A percentile compares a stretch with the other conserved stretches of the same genome.
These are phyloP conservation scores for Boletus reticuloceps DNA, from an alignment of 768 basidiomycete species.

Conservation along the genomic window DNA sequence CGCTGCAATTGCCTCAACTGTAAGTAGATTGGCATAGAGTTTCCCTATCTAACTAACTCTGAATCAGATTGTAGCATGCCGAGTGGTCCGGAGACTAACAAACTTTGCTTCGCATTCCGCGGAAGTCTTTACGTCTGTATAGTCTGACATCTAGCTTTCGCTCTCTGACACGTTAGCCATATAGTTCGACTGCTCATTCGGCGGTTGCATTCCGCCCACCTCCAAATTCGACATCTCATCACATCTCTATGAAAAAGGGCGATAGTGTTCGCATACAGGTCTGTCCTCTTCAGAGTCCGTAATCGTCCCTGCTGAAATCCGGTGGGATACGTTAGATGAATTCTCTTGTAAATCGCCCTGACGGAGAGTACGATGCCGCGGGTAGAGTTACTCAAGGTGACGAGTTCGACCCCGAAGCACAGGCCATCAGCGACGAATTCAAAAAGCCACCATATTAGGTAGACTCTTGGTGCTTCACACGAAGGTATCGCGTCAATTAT, in stretches of 20 bases:
- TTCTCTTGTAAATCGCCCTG: conserved; percentile 51
- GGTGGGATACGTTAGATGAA: conserved; percentile 55
- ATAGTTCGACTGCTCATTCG: conserved; percentile 44
- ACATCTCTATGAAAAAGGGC: conserved; percentile 35
- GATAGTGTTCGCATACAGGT: conserved; percentile 66
- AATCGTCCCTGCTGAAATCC: background rate
- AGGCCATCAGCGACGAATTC: conserved; percentile 58
- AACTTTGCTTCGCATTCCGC: conserved; percentile 51
- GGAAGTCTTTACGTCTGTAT: conserved; percentile 52
- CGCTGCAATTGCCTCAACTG: conserved; percentile 67
- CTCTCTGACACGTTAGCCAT: conserved; percentile 4
- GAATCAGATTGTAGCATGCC: conserved; percentile 60
- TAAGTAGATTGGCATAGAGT: conserved; percentile 24
- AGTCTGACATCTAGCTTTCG: conserved; percentile 20
- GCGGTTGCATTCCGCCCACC: conserved; percentile 59
- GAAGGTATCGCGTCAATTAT: background rate
- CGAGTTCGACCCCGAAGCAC: conserved; percentile 57
- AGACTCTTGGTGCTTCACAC: background rate
- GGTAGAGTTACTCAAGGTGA: conserved; percentile 48
- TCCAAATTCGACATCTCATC: conserved; percentile 26
- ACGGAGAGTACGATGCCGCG: conserved; percentile 54
- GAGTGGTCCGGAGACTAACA: conserved; percentile 61
- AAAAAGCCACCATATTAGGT: conserved; percentile 50
- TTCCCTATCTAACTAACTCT: background rate
- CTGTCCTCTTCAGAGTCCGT: conserved; percentile 1